Conservation (phyloP, 1,284 basidiomycete species). For the Trametes polyzona region DNA sequence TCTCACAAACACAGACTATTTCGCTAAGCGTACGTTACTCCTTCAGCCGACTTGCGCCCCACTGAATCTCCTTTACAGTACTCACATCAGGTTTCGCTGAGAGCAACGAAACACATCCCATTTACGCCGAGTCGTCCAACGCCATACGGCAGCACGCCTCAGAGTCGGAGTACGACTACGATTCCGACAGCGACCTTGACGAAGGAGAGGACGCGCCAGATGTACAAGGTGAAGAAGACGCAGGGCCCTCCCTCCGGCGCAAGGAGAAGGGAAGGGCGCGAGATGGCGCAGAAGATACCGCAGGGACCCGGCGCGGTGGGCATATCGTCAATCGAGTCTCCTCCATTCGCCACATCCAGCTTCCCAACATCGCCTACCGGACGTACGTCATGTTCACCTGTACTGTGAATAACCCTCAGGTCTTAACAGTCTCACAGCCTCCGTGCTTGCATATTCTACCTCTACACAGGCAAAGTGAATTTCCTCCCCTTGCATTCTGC, state of each 20-base stretch:
- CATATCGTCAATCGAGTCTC: no score
- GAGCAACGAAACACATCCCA: background rate
- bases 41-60: no score
- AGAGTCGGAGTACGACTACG: constrained; percentile 31
- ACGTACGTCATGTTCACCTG: constrained; percentile 31
- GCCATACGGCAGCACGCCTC: constrained; percentile 6
- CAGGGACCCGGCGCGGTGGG: no score
- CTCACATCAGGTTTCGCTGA: constrained; percentile 30
- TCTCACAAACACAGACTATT: constrained; percentile 27
- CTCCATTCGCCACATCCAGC: constrained; percentile 20
- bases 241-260: no score
- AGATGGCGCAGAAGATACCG: no score
- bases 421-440: constrained; percentile 10
- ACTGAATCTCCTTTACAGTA: background rate
- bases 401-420: background rate
- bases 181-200: constrained; percentile 34
- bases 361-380: constrained; percentile 25
- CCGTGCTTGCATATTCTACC: constrained; percentile 29
- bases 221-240: background rate
- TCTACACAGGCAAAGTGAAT: constrained; percentile 29
- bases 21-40: constrained; percentile 27
- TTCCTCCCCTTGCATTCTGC: constrained; percentile 28
- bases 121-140: background rate
- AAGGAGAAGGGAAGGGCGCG: background rate
- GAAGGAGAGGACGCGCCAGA: constrained; percentile 19